Percentiles rank a stretch among this genome's conserved stretches.
These are phyloP conservation scores for Trichosporon faecale DNA, from an alignment of 1,284 basidiomycete species.

Conservation along the genomic window DNA sequence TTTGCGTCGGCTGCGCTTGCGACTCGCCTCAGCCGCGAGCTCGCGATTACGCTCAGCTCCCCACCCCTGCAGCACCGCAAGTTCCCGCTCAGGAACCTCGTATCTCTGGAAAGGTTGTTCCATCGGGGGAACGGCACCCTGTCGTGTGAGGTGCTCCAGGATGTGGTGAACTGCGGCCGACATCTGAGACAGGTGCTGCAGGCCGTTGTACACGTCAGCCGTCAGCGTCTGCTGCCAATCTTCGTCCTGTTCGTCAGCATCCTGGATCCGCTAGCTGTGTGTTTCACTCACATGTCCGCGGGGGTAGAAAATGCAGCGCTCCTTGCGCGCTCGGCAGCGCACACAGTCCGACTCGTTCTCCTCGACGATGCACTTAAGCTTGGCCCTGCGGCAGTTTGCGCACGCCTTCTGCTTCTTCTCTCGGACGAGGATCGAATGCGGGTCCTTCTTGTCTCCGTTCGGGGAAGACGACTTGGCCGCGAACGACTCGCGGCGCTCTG, in stretches of 20 bases:
- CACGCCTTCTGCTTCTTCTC: conserved; percentile 42
- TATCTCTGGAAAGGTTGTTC: conserved; percentile 26
- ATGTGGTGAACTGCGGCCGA: conserved; percentile 41
- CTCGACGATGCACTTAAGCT: conserved; percentile 46
- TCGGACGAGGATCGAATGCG: conserved; percentile 25
- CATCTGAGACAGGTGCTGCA: conserved; percentile 35
- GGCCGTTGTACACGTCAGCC: conserved; percentile 35
- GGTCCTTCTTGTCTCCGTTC: conserved; percentile 15
- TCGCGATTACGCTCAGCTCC: conserved; percentile 29
- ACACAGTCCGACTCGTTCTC: conserved; percentile 39
- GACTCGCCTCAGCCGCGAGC: conserved; percentile 8
- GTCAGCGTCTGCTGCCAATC: conserved; percentile 45
- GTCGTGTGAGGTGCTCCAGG: conserved; percentile 32
- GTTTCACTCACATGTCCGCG: conserved; percentile 39
- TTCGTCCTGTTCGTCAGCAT: conserved; percentile 36
- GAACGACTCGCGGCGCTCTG: conserved; percentile 1
- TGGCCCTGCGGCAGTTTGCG: conserved; percentile 43
- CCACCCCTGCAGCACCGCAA: conserved; percentile 32
- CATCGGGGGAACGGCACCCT: conserved; percentile 35
- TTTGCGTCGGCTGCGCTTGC: conserved; percentile 14
- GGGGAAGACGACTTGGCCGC: conserved; percentile 7
- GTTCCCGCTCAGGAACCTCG: conserved; percentile 38
- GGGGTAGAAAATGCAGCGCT: conserved; percentile 44
- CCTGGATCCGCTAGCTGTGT: background rate
- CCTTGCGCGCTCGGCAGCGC: conserved; percentile 41